Base-by-base conservation (phyloP, 345 rosid genomes). In the Sonneratia alba region DNA sequence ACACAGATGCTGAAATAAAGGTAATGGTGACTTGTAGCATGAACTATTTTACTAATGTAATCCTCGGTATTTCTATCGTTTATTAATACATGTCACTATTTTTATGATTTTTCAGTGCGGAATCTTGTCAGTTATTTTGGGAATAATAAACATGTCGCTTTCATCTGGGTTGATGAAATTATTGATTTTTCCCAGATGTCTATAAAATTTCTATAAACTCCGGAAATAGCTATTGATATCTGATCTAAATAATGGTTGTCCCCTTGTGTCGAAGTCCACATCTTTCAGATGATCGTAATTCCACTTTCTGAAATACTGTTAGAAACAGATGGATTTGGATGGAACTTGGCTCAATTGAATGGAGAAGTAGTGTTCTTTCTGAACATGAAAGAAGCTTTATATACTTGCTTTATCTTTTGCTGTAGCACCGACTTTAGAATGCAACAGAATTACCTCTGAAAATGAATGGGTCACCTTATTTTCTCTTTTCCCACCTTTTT, bases 1-100 rank as follows among this genome's bases (percentile, higher is more conserved):
- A 90, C 74, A 84, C 97, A 38, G 97, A 95, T 80, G 90, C 87
- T 69, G 99, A 95, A 85, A 88, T 95, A 78, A 95, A 95, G 98
- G 97, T 91, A 87, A 38, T 21, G n/a, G 7, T 37, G 27, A 7
- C 34, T 51, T 62, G 13, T 70, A 16, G 63, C 63, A 57, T 57
- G 63, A 57, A 22, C 13, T 57, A n/a, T n/a, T n/a, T 57, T 22
- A 22, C 12, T 7, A 7, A 57, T 24, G 6, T 40, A 5, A 53
- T 42, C 57, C 53, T 55, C 43, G 19, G 15, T 38, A 36, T 27
- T 34, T 36, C 49, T 63, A 42, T 11, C 2, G 42, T 36, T 37
- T 16, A 51, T 38, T 38, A 43, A 21, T 16, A 3, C 24, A 40
- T 69, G 34, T 59, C 19, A 27, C 38, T 62, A 1, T 1, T 72